A percentile compares a stretch with the other conserved stretches of the same genome.
phyloP scores from a whole-genome alignment of 2,329 filamentous ascomycete species.

The Drechmeria coniospora region DNA sequence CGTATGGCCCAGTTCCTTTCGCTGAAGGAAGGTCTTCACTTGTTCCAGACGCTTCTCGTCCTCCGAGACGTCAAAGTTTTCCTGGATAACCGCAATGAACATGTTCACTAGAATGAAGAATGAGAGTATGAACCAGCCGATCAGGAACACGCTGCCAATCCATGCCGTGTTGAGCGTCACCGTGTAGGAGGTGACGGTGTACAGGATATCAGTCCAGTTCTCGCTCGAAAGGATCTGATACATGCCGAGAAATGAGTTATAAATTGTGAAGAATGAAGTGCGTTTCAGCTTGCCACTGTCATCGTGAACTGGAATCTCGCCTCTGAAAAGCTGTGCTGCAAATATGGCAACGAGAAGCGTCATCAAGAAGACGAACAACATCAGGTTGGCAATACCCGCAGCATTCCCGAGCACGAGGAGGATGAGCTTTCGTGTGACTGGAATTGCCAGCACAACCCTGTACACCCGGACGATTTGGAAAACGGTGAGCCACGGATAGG shows the following conservation, averaged over 20 bases:
- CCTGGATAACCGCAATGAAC: constrained; percentile 99
- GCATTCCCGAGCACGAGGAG: constrained; percentile 80
- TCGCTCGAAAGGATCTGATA: constrained; percentile 94
- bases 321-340: constrained; percentile 81
- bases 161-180: constrained; percentile 57
- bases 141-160: constrained; percentile 82
- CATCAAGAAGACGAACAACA: constrained; percentile 91
- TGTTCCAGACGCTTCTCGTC: constrained; percentile 96
- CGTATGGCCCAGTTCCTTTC: constrained; percentile 66
- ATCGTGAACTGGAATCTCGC: constrained; percentile 57
- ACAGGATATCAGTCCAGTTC: constrained; percentile 84
- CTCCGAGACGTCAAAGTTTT: constrained; percentile 97
- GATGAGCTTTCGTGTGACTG: constrained; percentile 77
- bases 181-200: constrained; percentile 60
- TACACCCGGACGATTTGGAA: constrained; percentile 92
- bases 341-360: constrained; percentile 91
- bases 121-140: constrained; percentile 88
- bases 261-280: constrained; percentile 78
- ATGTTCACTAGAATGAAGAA: constrained; percentile 97
- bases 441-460: constrained; percentile 76
- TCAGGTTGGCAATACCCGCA: constrained; percentile 81
- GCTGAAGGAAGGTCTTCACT: constrained; percentile 84
- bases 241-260: constrained; percentile 93
- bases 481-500: constrained; percentile 77
- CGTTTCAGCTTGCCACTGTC: constrained; percentile 44